Evolutionary conservation across 225 moss, liverwort and hornwort species (phyloP), one percentile per base, ranked within the genome.

Genomic region (Rhytidiadelphus loreus): DNA sequence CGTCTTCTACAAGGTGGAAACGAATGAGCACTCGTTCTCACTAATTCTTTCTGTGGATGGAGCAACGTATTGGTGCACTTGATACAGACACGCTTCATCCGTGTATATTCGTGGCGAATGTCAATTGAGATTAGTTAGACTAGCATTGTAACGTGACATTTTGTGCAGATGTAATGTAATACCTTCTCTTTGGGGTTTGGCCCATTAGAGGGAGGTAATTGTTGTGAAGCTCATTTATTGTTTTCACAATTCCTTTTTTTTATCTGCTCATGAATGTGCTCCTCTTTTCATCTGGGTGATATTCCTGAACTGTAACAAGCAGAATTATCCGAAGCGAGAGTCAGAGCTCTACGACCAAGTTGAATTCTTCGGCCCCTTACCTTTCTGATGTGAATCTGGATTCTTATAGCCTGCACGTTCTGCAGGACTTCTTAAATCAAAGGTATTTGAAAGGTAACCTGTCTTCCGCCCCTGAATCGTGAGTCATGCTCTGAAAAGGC

Each of bases 1-100:
- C 75, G 93, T 94, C 70, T 88, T 95, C 58, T 94, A 22, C 86
- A 92, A 89, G 92, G 88, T 83, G 89, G 92, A 62, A 44, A 92
- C 86, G 83, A 90, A 65, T 87, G 85, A 81, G 89, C 77, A 78
- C 33, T 57, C 64, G 61, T 70, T 62, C 57, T 68, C 66, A 21
- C 83, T 56, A 64, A 56, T 63, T 88, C 56, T 64, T 74, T 70
- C 65, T 74, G 53, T 84, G 75, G 78, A 70, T 86, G 62, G 70
- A 77, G 55, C 53, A 80, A 80, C 81, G 29, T 69, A 48, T 81
- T 80, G 84, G 62, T 83, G 88, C 81, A 80, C 71, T 81, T 85
- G 29, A 75, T 30, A 81, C 39, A 71, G 71, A 77, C 29, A 39
- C 64, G 75, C 83, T 81, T 86, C 83, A 84, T 87, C 81, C 81